phyloP scores from a whole-genome alignment of 2,329 filamentous ascomycete genomes.

The Cladosporium phlei region DNA sequence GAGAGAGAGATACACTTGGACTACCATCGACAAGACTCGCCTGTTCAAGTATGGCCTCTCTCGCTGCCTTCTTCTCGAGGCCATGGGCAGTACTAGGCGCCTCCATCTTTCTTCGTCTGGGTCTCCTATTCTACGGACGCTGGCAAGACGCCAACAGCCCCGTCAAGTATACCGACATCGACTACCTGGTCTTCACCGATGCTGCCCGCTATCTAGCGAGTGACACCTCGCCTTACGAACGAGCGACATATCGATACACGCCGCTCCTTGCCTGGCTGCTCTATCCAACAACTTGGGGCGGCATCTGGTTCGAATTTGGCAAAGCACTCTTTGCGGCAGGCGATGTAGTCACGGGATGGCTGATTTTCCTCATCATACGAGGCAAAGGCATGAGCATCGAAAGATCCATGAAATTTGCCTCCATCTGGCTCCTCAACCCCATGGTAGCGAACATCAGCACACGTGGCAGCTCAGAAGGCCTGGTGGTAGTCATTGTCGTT shows the following conservation, averaged over 20 bases:
- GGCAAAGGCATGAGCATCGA: constrained; percentile 42
- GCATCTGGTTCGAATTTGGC: constrained; percentile 71
- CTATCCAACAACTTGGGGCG: constrained; percentile 66
- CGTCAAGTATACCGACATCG: constrained; percentile 97
- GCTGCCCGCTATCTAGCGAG: constrained; percentile 70
- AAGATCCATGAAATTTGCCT: constrained; percentile 68
- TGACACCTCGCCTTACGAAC: constrained; percentile 72
- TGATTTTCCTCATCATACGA: constrained; percentile 57
- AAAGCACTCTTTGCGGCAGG: constrained; percentile 81
- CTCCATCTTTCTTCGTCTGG: constrained; percentile 60
- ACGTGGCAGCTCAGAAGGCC: constrained; percentile 84
- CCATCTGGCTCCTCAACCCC: constrained; percentile 91
- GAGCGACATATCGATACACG: constrained; percentile 96
- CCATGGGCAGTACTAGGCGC: constrained; percentile 38
- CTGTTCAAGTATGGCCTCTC: background rate
- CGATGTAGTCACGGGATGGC: constrained; percentile 78
- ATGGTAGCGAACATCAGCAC: constrained; percentile 99
- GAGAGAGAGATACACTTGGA: background rate
- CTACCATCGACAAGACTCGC: too few relatives aligned
- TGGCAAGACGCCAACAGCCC: constrained; percentile 90
- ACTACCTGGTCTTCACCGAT: constrained; percentile 97
- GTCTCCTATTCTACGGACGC: constrained; percentile 79
- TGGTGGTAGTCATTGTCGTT: constrained; percentile 79
- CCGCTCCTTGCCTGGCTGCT: constrained; percentile 89
- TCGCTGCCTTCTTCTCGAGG: constrained; percentile 19